These are phyloP conservation scores for Sporothrix phasma DNA, from an alignment of 2,329 filamentous ascomycete species.

Conservation along the genomic window DNA sequence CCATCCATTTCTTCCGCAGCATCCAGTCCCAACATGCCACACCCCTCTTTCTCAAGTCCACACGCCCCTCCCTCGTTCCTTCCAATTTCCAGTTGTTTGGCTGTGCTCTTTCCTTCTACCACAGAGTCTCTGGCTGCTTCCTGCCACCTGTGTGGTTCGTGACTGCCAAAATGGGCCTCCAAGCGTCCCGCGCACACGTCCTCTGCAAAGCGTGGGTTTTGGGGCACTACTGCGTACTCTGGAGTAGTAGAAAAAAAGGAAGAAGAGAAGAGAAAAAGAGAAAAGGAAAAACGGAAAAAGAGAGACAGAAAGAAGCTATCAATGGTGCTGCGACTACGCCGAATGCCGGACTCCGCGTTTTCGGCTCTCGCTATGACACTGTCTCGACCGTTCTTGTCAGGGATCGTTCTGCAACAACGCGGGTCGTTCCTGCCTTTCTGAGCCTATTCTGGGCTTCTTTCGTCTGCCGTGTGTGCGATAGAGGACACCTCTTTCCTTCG, in stretches of 20 bases:
- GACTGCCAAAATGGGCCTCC: neutral
- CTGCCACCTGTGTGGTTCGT: slow-evolving; percentile 6
- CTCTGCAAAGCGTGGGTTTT: too few relatives aligned
- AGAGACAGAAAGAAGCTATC: neutral
- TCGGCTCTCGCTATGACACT: neutral
- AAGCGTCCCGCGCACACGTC: too few relatives aligned
- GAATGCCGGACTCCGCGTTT: neutral
- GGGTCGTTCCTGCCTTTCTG: neutral
- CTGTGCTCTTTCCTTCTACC: neutral
- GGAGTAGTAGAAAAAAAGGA: neutral
- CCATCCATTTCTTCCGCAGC: neutral
- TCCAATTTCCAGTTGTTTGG: neutral
- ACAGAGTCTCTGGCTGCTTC: too few relatives aligned
- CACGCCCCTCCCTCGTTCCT: slow-evolving; percentile 6
- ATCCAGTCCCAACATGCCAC: neutral
- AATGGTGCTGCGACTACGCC: neutral
- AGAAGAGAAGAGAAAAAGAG: neutral
- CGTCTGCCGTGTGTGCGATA: too few relatives aligned
- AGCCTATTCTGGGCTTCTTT: too few relatives aligned
- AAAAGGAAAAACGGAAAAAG: neutral
- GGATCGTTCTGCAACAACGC: neutral
- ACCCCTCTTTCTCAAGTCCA: neutral
- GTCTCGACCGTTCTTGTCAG: neutral
- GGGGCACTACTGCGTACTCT: neutral
- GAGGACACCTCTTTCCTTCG: neutral